phyloP scores from a whole-genome alignment of 306 rosid genomes.

The Dalbergia cultrata region DNA sequence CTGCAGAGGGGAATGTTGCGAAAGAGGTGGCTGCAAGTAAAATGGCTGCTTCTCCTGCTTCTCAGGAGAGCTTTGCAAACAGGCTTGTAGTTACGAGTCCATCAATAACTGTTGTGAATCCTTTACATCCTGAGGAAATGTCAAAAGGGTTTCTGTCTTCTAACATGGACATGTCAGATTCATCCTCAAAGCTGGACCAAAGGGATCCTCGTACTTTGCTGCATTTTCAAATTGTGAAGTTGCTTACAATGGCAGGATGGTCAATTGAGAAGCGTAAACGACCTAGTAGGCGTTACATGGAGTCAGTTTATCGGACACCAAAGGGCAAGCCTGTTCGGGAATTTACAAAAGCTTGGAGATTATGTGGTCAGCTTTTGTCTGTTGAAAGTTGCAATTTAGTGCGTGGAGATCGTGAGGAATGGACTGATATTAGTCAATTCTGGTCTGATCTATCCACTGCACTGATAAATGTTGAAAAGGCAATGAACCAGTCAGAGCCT shows the following conservation, averaged over 20 bases:
- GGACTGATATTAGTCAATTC: constrained; percentile 76
- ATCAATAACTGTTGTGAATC: constrained; percentile 55
- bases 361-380: constrained; percentile 79
- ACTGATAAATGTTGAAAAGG: constrained; percentile 66
- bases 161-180: constrained; percentile 52
- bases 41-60: constrained; percentile 81
- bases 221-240: constrained; percentile 61
- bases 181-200: constrained; percentile 52
- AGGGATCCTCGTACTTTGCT: constrained; percentile 74
- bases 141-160: constrained; percentile 49
- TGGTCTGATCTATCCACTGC: constrained; percentile 78
- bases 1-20: constrained; percentile 56
- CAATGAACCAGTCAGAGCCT: constrained; percentile 53
- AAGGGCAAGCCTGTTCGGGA: constrained; percentile 80
- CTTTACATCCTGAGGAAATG: constrained; percentile 62
- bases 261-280: constrained; percentile 78
- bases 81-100: constrained; percentile 70
- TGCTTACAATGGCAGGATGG: constrained; percentile 88
- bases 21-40: constrained; percentile 60
- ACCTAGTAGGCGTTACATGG: constrained; percentile 69
- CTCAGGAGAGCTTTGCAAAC: constrained; percentile 87
- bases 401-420: constrained; percentile 62
- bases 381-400: constrained; percentile 54
- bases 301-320: constrained; percentile 85
- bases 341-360: constrained; percentile 86